These are phyloP conservation scores for Pseudogymnoascus sp. DNA, from an alignment of 2,329 filamentous ascomycete species.

Conservation along the genomic window DNA sequence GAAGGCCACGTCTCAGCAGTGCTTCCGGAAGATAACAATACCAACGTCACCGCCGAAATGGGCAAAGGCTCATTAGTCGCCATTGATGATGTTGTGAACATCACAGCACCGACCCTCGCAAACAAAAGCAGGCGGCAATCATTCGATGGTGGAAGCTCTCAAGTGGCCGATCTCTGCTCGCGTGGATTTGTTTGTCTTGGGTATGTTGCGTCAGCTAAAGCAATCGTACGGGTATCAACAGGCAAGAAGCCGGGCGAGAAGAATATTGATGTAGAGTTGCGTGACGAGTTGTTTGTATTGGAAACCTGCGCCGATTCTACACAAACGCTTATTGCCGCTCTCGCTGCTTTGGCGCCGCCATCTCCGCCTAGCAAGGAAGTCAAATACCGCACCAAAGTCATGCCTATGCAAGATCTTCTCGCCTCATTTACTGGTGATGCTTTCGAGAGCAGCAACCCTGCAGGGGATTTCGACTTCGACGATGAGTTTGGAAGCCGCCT, in stretches of 20 bases:
- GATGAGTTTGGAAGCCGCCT: constrained; percentile 53
- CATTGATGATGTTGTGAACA: constrained; percentile 62
- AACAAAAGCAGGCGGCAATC: constrained; percentile 22
- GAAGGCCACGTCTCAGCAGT: constrained; percentile 66
- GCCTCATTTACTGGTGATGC: constrained; percentile 85
- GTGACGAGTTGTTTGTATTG: constrained; percentile 78
- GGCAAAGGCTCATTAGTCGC: constrained; percentile 77
- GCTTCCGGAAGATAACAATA: constrained; percentile 57
- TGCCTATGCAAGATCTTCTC: constrained; percentile 81
- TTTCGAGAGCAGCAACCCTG: constrained; percentile 56
- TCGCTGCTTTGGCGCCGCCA: constrained; percentile 76
- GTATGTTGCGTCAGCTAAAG: constrained; percentile 75
- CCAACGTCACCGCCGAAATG: constrained; percentile 59
- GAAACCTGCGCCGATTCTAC: constrained; percentile 97
- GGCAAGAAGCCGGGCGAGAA: constrained; percentile 52
- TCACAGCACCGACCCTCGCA: constrained; percentile 19
- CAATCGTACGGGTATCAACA: constrained; percentile 43
- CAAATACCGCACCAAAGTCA: constrained; percentile 80
- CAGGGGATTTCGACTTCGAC: constrained; percentile 57
- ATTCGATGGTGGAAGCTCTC: constrained; percentile 32
- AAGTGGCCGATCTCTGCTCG: constrained; percentile 50
- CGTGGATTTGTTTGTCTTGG: constrained; percentile 80
- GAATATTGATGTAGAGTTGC: constrained; percentile 70
- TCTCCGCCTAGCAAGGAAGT: constrained; percentile 72
- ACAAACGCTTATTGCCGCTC: constrained; percentile 74